Evolutionary conservation across 805 yeast genomes (phyloP).

Genomic region (Candida khao-thaluensis): DNA sequence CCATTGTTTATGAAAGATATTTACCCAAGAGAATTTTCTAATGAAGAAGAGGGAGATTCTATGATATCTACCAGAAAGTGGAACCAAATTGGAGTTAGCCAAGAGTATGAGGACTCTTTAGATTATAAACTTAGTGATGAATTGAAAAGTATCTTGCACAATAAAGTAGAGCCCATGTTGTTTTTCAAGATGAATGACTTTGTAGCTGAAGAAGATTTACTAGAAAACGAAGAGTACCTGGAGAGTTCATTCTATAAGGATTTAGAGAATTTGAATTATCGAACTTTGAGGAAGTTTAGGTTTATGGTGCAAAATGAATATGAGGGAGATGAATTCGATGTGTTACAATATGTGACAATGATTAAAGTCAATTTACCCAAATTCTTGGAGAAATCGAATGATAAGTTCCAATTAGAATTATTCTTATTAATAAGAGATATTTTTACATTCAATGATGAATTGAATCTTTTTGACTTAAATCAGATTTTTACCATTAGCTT

Average conservation of each 20-base stretch:
- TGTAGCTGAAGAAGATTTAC: neutral
- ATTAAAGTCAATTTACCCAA: slow-evolving; percentile 6
- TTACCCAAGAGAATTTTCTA: neutral
- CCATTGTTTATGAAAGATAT: slow-evolving; percentile 2
- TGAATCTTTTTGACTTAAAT: slow-evolving; percentile 1
- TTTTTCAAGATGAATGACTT: slow-evolving; percentile 5
- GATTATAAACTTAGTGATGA: slow-evolving; percentile 1
- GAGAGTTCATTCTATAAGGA: neutral
- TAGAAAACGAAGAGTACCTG: slow-evolving; percentile 3
- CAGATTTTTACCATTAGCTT: slow-evolving; percentile 1
- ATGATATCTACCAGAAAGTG: neutral
- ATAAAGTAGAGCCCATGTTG: slow-evolving; percentile 5
- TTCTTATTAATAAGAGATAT: slow-evolving; percentile 13
- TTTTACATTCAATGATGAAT: slow-evolving; percentile 15
- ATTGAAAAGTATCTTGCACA: neutral
- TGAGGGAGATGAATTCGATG: slow-evolving; percentile 12
- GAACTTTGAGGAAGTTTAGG: slow-evolving; percentile 13
- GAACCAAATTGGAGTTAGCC: neutral
- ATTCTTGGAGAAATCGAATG: neutral
- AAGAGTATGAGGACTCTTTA: neutral
- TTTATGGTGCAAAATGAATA: slow-evolving; percentile 17
- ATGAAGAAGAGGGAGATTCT: neutral
- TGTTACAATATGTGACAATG: slow-evolving; percentile 9
- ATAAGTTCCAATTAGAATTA: neutral
- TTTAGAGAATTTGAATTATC: slow-evolving; percentile 1